Evolutionary conservation across 805 yeast genomes (phyloP).

Genomic region (Metschnikowia kunwiensis): DNA sequence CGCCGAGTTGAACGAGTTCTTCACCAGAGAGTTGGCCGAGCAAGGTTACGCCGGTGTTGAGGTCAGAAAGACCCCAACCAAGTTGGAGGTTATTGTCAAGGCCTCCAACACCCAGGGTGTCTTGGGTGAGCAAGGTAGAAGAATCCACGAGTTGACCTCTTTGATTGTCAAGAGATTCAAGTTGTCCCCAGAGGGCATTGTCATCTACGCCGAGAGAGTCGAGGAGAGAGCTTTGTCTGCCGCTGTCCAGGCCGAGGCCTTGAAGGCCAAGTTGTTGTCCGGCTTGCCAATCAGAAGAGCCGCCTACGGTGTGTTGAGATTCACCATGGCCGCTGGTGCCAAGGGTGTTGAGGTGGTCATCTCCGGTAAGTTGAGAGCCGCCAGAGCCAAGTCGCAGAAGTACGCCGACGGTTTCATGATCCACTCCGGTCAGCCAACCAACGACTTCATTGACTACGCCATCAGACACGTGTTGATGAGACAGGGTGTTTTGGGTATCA

Average conservation of each 20-base stretch:
- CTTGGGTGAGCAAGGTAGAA: constrained; percentile 99
- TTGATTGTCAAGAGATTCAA: constrained; percentile 98
- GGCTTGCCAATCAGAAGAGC: constrained; percentile 99
- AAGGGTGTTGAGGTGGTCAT: constrained; percentile 99
- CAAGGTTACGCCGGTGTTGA: constrained; percentile 99
- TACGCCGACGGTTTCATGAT: constrained; percentile 99
- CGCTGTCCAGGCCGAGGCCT: constrained; percentile 99
- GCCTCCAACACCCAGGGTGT: constrained; percentile 99
- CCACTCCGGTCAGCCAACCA: constrained; percentile 99
- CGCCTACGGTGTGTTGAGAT: constrained; percentile 99
- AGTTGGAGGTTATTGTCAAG: constrained; percentile 97
- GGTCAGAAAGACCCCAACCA: constrained; percentile 97
- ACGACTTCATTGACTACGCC: constrained; percentile 97
- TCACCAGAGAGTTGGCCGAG: constrained; percentile 99
- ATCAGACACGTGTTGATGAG: constrained; percentile 99
- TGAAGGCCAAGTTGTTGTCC: constrained; percentile 94
- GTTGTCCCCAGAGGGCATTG: constrained; percentile 88
- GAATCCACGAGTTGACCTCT: constrained; percentile 97
- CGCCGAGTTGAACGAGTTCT: constrained; percentile 99
- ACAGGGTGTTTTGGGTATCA: constrained; percentile 99
- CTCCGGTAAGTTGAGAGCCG: constrained; percentile 99
- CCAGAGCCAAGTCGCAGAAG: constrained; percentile 99
- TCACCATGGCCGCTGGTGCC: constrained; percentile 99
- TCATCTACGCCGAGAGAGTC: constrained; percentile 97
- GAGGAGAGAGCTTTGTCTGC: constrained; percentile 99